Conservation (phyloP, 495 filamentous ascomycete genomes). For the Jackrogersella multiformis region DNA sequence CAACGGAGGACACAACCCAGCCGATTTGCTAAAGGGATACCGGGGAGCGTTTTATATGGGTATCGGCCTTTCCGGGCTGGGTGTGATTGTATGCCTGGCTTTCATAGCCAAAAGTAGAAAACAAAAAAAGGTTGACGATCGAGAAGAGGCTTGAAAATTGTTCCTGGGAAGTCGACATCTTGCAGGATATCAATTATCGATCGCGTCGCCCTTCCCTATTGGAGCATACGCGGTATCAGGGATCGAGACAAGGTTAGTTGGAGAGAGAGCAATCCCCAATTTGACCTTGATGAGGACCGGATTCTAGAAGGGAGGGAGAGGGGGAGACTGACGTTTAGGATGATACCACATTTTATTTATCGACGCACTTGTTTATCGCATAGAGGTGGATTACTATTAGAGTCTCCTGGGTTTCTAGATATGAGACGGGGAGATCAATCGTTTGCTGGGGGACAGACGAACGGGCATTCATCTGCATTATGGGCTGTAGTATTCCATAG, state of each 20-base stretch:
- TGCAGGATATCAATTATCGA: neutral
- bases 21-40: constrained; percentile 50
- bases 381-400: neutral
- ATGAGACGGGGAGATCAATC: neutral
- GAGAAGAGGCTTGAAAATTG: constrained; percentile 12
- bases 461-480: neutral
- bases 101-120: constrained; percentile 27
- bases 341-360: constrained; percentile 12
- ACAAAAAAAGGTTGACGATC: neutral
- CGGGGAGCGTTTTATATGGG: constrained; percentile 49
- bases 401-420: no score
- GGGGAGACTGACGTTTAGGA: neutral
- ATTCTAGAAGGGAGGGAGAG: neutral
- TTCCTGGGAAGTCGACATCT: neutral
- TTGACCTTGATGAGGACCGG: neutral
- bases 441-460: neutral
- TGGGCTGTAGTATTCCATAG: neutral
- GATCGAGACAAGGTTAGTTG: neutral
- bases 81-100: constrained; percentile 37
- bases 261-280: neutral
- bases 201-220: neutral
- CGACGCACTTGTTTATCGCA: neutral
- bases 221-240: neutral
- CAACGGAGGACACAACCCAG: constrained; percentile 41
- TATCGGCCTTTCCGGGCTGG: constrained; percentile 45